Evolutionary conservation across 306 rosid genomes (phyloP).

Genomic region (Quercus aquifolioides): DNA sequence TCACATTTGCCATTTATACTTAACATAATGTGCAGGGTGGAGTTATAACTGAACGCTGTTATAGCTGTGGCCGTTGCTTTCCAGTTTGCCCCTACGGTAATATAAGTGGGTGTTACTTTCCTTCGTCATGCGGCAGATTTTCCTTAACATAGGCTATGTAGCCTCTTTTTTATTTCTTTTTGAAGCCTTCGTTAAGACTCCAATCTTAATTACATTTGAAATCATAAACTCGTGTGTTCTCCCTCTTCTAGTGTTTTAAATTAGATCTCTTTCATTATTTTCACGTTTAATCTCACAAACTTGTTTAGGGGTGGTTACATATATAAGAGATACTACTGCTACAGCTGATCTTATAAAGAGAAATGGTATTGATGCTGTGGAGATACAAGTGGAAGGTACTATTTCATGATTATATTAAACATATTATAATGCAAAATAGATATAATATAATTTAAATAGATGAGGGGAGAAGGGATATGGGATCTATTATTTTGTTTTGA

Average conservation of each 20-base stretch:
- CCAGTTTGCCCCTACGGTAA: conserved; percentile 91
- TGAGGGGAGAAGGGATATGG: neutral
- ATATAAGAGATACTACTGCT: conserved; percentile 59
- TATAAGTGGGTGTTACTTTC: conserved; percentile 53
- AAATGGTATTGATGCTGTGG: conserved; percentile 73
- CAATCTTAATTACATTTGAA: neutral
- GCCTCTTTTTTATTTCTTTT: neutral
- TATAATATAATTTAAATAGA: neutral
- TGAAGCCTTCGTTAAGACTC: neutral
- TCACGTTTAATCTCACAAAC: neutral
- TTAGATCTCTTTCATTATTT: neutral
- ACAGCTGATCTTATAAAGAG: conserved; percentile 59
- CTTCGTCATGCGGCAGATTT: neutral
- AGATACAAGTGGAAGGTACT: conserved; percentile 86
- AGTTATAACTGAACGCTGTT: conserved; percentile 83
- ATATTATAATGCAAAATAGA: neutral
- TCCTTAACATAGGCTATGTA: neutral
- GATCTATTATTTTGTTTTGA: neutral
- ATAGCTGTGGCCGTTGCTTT: conserved; percentile 90
- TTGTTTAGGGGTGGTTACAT: conserved; percentile 59
- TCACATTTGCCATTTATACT: neutral
- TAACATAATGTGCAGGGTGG: conserved; percentile 55
- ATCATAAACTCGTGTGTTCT: conserved; percentile 10
- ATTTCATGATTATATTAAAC: neutral
- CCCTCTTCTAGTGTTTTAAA: conserved; percentile 4